These are phyloP conservation scores for Trifolium fragiferum DNA, from an alignment of 306 rosid species.

Conservation along the genomic window DNA sequence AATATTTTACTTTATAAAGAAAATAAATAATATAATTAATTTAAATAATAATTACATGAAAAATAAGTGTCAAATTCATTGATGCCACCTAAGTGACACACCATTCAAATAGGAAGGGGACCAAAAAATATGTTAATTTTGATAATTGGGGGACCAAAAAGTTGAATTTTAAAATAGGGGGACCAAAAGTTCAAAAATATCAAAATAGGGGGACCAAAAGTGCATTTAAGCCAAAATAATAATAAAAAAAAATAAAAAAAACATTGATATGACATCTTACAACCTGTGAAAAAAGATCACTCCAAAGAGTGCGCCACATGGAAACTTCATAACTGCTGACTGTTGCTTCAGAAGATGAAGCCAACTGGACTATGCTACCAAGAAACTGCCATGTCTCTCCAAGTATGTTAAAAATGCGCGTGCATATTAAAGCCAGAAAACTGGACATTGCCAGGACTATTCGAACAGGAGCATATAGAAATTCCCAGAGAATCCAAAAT, in stretches of 20 bases:
- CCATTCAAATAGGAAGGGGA: too few species aligned
- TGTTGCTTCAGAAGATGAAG: slow-evolving; percentile 75
- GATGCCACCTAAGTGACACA: too few species aligned
- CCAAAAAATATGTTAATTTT: too few species aligned
- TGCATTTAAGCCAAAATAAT: not conserved
- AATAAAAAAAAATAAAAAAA: slow-evolving; percentile 16
- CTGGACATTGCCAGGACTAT: slow-evolving; percentile 52
- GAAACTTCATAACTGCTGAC: slow-evolving; percentile 70
- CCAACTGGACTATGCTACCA: slow-evolving; percentile 64
- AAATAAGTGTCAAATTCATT: too few species aligned
- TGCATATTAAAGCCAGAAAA: slow-evolving; percentile 51
- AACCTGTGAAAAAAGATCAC: slow-evolving; percentile 94
- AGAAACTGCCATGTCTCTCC: slow-evolving; percentile 62
- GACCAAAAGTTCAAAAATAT: too few species aligned
- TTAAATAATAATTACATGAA: too few species aligned
- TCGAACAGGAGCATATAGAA: slow-evolving; percentile 77
- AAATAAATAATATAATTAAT: too few species aligned
- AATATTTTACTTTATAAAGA: too few species aligned
- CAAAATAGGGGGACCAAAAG: too few species aligned
- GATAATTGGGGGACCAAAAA: too few species aligned
- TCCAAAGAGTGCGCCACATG: slow-evolving; percentile 90
- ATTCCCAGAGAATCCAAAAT: slow-evolving; percentile 69
- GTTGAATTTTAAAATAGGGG: too few species aligned
- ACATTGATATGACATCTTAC: slow-evolving; percentile 9
- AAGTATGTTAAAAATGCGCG: slow-evolving; percentile 44